Percentiles rank a stretch among this genome's conserved stretches.
Evolutionary conservation across 1,139 yeast genomes (phyloP).

Genomic region (Groenewaldozyma auringiensis): DNA sequence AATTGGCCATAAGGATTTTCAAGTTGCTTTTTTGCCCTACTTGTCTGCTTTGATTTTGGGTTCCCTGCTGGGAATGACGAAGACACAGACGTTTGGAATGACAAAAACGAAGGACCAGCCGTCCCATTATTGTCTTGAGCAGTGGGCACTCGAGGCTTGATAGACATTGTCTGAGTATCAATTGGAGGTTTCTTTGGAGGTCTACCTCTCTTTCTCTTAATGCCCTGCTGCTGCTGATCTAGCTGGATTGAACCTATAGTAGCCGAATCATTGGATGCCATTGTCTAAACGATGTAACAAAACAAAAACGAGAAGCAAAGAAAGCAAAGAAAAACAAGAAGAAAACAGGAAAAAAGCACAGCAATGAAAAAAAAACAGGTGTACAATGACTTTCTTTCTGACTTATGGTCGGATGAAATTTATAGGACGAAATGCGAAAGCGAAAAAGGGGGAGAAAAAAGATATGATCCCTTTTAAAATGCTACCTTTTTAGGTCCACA

Average conservation of each 20-base stretch:
- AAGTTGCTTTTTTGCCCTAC: background rate
- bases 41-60: background rate
- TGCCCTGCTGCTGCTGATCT: slow-evolving; percentile 3
- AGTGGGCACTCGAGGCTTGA: slow-evolving; percentile 16
- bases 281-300: background rate
- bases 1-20: background rate
- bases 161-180: slow-evolving; percentile 22
- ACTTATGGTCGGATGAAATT: too few relatives aligned
- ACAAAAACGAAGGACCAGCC: slow-evolving; percentile 2
- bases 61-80: slow-evolving; percentile 1
- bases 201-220: slow-evolving; percentile 19
- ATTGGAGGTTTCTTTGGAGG: slow-evolving; percentile 23
- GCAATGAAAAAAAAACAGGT: background rate
- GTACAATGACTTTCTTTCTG: background rate
- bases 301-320: background rate
- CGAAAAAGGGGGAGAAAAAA: too few relatives aligned
- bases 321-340: background rate
- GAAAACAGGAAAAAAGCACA: background rate
- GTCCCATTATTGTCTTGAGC: background rate
- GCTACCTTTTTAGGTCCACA: too few relatives aligned
- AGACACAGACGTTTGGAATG: slow-evolving; percentile 5
- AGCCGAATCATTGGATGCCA: background rate
- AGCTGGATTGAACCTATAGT: background rate
- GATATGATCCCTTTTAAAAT: too few relatives aligned
- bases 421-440: too few relatives aligned